Base-by-base conservation (phyloP, 176 grass and related monocot genomes). In the Triticum dicoccoides region DNA sequence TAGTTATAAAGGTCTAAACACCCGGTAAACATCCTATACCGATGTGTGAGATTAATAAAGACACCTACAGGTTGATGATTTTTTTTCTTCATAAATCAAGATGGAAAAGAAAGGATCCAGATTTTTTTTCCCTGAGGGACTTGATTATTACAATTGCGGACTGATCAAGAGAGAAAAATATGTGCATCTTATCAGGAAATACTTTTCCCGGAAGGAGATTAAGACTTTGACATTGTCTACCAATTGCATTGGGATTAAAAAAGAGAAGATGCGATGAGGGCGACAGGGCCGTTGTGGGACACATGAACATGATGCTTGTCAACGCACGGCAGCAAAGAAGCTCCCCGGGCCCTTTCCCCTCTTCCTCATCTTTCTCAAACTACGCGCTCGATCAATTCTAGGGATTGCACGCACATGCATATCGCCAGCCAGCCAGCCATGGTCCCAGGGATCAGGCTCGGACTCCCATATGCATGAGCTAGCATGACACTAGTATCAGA, bases 251-350 rank as follows among this genome's bases (percentile, higher is more conserved):
- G 25, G 18, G 18, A 38, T 30, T 85, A 7, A 35, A 37, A 77
- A 66, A 85, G 73, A 42, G 11, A 5, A 42, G 71, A 73, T 45
- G 41, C 24, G 67, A 79, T 45, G 10, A 75, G 49, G 49, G 49
- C 49, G 49, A 52, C 21, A 75, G 70, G 34, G 70, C 70, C 70
- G 8, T 23, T 84, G 89, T 81, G 85, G 34, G 61, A 61, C 72
- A 77, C 61, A 69, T 38, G 85, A 75, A 52, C 5, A 87, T 87
- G 85, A 91, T 91, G 76, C 69, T 49, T 90, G 92, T 97, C 92
- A 97, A 97, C 92, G 86, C 95, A 90, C 90, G 90, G 82, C 80
- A 64, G 83, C 85, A 97, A 97, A 94, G 92, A 87, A 77, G 54
- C 77, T 58, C 84, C 33, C 69, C 45, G 65, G 33, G 88, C 84